These are phyloP conservation scores for Septoria linicola DNA, from an alignment of 2,329 filamentous ascomycete genomes.

Conservation along the genomic window DNA sequence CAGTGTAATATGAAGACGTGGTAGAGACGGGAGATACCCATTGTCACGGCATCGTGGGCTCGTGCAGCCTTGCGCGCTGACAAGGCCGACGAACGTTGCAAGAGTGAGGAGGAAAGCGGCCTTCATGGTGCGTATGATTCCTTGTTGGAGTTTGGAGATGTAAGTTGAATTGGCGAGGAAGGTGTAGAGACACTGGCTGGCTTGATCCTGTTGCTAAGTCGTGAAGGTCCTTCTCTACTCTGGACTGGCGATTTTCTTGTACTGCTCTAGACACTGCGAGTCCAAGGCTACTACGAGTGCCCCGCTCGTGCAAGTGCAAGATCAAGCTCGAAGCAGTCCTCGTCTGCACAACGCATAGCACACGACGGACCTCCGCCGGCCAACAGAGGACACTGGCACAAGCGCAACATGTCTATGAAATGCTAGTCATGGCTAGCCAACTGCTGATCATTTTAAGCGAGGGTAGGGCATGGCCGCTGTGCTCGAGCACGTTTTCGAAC, in stretches of 20 bases:
- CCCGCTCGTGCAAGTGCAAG: too few species aligned
- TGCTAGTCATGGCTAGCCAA: neutral
- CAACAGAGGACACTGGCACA: neutral
- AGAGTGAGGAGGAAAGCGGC: neutral
- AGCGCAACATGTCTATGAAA: neutral
- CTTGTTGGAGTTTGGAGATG: too few species aligned
- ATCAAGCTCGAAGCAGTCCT: too few species aligned
- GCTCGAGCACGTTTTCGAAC: neutral
- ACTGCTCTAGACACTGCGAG: neutral
- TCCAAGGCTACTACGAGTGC: too few species aligned
- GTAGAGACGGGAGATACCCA: too few species aligned
- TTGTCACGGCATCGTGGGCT: neutral
- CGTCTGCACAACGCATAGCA: too few species aligned
- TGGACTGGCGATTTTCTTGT: neutral
- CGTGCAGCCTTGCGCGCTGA: conserved; percentile 2
- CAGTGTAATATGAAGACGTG: neutral
- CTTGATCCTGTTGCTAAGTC: too few species aligned
- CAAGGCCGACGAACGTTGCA: neutral
- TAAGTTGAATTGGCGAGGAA: too few species aligned
- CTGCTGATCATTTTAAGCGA: neutral
- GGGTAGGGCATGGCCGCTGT: neutral
- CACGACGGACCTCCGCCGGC: neutral
- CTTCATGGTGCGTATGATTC: conserved; percentile 6
- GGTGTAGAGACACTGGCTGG: too few species aligned
- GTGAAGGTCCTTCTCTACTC: too few species aligned